Base-by-base conservation (phyloP, 768 basidiomycete species). In the Boletus bicolor region DNA sequence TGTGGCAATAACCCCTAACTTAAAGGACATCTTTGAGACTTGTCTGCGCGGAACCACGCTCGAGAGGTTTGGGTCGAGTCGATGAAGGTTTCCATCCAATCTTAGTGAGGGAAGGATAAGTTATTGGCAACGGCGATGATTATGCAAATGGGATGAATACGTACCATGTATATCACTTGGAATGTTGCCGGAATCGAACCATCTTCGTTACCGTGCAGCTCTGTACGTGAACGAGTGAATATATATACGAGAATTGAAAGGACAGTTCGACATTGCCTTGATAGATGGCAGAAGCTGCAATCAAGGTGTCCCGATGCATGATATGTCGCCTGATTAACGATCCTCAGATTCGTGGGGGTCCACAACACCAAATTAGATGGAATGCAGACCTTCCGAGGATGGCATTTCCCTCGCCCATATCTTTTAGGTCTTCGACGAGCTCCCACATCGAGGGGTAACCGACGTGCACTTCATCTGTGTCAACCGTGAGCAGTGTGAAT, bases 361-460 rank as follows among this genome's bases (percentile, higher is more conserved):
- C 19, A 50, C 15, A 42, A 14, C 35, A 24, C 26, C 15, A 26
- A 26, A 35, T 26, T 8, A 42, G 36, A 37, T 52, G 15, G 26
- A 38, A 41, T 41, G 65, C 78, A 44, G 57, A 91, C 87, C 93
- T 77, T 64, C 90, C 92, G 34, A 95, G 74, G 43, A 98, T 82
- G 11, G 94, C 93, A 67, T 97, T 98, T 47, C 83, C 85, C 69
- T 99, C 97, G 19, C 97, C 97, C 97, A 99, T 99, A 68, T 92
- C 86, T 49, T 83, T 80, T n/a, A 99, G 73, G 71, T 99, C 97
- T 53, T 93, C 85, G 71, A 98, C 78, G 14, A 99, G 81, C 66
- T 98, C 96, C 87, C 90, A 98, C 81, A 98, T 95, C 44, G 85
- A 89, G 1, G 97, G 97, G 67, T 98, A 99, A 7, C 82, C 82